Base-by-base conservation (phyloP, 2,329 filamentous ascomycete species). In the Trichoderma citrinoviride region DNA sequence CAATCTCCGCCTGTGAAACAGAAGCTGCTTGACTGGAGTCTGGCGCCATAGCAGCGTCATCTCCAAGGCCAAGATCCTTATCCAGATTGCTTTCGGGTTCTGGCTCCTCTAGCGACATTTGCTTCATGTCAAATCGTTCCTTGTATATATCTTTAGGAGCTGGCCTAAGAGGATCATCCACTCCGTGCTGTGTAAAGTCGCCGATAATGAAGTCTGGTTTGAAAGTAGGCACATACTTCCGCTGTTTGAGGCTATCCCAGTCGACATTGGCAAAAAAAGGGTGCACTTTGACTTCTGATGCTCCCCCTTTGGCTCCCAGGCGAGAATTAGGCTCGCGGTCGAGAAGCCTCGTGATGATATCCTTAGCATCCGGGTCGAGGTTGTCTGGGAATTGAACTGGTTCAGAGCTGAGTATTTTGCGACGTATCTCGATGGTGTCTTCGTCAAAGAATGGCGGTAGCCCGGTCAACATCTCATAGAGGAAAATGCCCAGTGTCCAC, bases 391-490 rank as follows among this genome's bases (percentile, higher is more conserved):
- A 5, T 27, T n/a, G 50, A 5, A 64, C 7, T 8, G 29, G 29
- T 19, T 43, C 44, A 8, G 21, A 12, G 43, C 47, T 27, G 21
- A 58, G 44, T 6, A 64, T 64, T 17, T 58, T 57, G 2, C 29
- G 46, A 6, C 43, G 37, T 49, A 64, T 50, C 21, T 57, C 49
- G 5, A 44, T 43, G 6, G 29, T 2, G 8, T 43, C 10, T n/a
- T 58, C 53, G 19, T 96, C 91, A 77, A 96, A 96, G 79, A 96
- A 96, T 1, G 92, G 92, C 47, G 92, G 92, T 55, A 96, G 81
- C 65, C 92, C 92, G 54, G 91, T 96, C 82, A 96, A 82, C 92
- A 96, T 96, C 81, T 96, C 92, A 76, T 95, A 96, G 21, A 96
- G 84, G 64, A 96, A 83, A 66, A 96, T 92, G 73, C 92, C 92